These are phyloP conservation scores for Pouteria glomerata DNA, from an alignment of 148 eudicot species.

Conservation along the genomic window DNA sequence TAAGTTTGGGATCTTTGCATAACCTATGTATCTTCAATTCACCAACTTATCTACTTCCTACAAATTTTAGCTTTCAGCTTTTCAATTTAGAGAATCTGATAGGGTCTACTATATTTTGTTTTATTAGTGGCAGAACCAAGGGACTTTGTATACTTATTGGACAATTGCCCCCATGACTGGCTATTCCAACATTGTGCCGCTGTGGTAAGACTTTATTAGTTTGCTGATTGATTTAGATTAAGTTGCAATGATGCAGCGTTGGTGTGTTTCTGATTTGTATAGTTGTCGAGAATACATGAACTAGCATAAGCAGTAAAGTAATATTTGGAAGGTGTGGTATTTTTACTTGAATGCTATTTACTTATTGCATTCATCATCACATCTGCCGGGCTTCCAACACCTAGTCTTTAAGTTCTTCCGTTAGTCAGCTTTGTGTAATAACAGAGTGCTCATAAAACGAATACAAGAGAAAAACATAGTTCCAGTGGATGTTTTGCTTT, in stretches of 20 bases:
- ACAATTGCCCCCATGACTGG: conserved; percentile 68
- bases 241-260: background rate
- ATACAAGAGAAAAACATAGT: background rate
- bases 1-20: conserved; percentile 37
- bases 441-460: background rate
- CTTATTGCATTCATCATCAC: background rate
- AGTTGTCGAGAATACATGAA: background rate
- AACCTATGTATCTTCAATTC: background rate
- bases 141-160: conserved; percentile 67
- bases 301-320: background rate
- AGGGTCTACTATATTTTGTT: conserved; percentile 3
- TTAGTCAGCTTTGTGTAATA: background rate
- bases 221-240: background rate
- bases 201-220: conserved; percentile 36
- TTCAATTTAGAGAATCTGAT: background rate
- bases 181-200: conserved; percentile 54
- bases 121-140: conserved; percentile 67
- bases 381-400: background rate
- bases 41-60: background rate
- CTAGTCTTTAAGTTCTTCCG: background rate
- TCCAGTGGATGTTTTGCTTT: background rate
- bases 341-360: background rate
- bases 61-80: background rate
- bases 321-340: background rate
- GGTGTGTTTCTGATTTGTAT: background rate